Evolutionary conservation across 2,329 filamentous ascomycete species (phyloP).

Genomic region (Pyricularia pennisetigena): DNA sequence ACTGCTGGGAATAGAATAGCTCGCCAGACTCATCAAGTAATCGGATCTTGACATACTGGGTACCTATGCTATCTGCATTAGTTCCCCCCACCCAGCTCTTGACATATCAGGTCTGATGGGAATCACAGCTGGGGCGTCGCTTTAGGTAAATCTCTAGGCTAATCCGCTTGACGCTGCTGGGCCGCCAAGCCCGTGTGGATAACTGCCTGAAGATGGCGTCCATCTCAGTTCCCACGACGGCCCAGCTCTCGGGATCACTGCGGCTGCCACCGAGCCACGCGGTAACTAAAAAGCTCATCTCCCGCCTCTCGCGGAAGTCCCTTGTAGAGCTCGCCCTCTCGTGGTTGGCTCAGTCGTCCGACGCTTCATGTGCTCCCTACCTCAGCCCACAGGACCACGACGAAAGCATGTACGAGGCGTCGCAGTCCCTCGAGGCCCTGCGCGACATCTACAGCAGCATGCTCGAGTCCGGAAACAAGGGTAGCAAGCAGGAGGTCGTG

Average conservation of each 20-base stretch:
- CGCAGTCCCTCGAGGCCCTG: constrained; percentile 55
- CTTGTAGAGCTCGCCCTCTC: constrained; percentile 63
- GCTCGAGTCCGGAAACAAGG: constrained; percentile 28
- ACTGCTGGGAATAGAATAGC: background rate
- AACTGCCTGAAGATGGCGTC: constrained; percentile 31
- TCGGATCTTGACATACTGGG: background rate
- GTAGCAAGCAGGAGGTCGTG: constrained; percentile 52
- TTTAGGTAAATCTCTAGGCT: background rate
- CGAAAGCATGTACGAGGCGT: constrained; percentile 60
- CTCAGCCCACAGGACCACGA: constrained; percentile 40
- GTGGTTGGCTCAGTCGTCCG: constrained; percentile 65
- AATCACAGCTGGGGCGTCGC: background rate
- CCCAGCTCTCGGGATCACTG: constrained; percentile 60
- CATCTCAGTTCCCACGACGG: constrained; percentile 60
- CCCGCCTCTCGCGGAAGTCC: constrained; percentile 60
- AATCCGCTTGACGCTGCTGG: background rate
- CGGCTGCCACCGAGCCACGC: constrained; percentile 57
- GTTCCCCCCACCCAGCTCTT: background rate
- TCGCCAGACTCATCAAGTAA: background rate
- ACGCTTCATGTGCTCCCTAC: constrained; percentile 48
- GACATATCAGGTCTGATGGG: background rate
- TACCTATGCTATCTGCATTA: too few species aligned
- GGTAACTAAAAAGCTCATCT: constrained; percentile 55
- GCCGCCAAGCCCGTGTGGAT: background rate
- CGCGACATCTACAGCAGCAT: constrained; percentile 53